Evolutionary conservation across 2,329 filamentous ascomycete species (phyloP).

Genomic region (Xylariaceae sp.): DNA sequence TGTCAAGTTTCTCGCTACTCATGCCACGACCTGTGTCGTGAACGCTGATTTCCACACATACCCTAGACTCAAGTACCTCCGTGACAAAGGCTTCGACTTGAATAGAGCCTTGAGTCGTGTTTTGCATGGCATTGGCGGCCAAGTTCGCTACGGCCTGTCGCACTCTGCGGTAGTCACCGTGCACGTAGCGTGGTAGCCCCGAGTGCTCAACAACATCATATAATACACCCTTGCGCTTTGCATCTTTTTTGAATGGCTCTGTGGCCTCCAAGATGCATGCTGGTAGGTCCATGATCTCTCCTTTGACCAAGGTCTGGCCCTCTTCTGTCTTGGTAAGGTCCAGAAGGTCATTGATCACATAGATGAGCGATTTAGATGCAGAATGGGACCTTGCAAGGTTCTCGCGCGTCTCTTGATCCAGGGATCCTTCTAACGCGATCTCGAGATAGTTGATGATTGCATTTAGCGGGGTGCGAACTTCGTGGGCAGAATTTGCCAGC

Average conservation of each 20-base stretch:
- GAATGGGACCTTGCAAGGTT: slow-evolving; percentile 82
- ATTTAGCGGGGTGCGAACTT: slow-evolving; percentile 85
- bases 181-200: slow-evolving; percentile 65
- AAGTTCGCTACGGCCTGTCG: slow-evolving; percentile 80
- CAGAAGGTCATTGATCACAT: slow-evolving; percentile 88
- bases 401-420: slow-evolving; percentile 80
- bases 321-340: slow-evolving; percentile 87
- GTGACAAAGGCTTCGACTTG: slow-evolving; percentile 66
- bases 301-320: slow-evolving; percentile 72
- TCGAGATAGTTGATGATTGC: slow-evolving; percentile 94
- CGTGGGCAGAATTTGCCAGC: slow-evolving; percentile 84
- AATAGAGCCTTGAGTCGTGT: slow-evolving; percentile 66
- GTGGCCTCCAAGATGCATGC: slow-evolving; percentile 73
- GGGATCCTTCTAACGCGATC: slow-evolving; percentile 75
- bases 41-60: slow-evolving; percentile 69
- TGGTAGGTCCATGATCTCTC: slow-evolving; percentile 72
- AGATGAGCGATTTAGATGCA: slow-evolving; percentile 86
- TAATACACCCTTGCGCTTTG: slow-evolving; percentile 67
- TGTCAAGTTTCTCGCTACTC: slow-evolving; percentile 51
- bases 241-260: slow-evolving; percentile 68
- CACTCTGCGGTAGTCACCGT: slow-evolving; percentile 76
- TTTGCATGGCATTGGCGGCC: slow-evolving; percentile 78
- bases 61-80: slow-evolving; percentile 48
- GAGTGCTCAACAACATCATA: slow-evolving; percentile 67
- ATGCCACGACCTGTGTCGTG: slow-evolving; percentile 73